Conservation (phyloP, 345 rosid genomes). For the Eucalyptus sp. region DNA sequence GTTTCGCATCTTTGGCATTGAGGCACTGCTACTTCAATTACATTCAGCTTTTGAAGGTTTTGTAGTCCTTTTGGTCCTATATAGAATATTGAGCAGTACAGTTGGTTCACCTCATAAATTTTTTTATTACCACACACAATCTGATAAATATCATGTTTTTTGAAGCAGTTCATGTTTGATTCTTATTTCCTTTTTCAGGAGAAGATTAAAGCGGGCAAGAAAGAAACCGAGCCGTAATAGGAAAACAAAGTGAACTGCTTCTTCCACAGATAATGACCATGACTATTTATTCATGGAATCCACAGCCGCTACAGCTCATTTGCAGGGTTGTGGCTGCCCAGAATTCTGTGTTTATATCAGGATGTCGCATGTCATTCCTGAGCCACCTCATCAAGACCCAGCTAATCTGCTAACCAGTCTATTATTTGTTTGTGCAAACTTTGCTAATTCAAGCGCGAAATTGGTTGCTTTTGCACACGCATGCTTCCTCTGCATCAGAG, state of each 20-base stretch:
- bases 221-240: neutral
- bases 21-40: neutral
- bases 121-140: neutral
- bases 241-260: neutral
- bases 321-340: neutral
- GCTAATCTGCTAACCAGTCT: neutral
- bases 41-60: neutral
- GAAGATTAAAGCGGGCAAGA: neutral
- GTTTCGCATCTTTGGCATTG: neutral
- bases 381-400: neutral
- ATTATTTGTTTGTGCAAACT: neutral
- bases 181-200: neutral
- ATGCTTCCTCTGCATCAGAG: neutral
- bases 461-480: neutral
- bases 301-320: neutral
- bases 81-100: neutral
- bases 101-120: neutral
- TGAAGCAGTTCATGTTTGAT: neutral
- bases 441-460: neutral
- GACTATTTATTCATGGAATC: neutral
- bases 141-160: neutral
- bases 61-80: neutral
- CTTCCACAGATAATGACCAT: neutral
- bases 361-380: neutral
- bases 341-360: neutral